A percentile compares a stretch with the other conserved stretches of the same genome.
Conservation (phyloP, 176 grass and related monocot species). For the Triticum dicoccoides region DNA sequence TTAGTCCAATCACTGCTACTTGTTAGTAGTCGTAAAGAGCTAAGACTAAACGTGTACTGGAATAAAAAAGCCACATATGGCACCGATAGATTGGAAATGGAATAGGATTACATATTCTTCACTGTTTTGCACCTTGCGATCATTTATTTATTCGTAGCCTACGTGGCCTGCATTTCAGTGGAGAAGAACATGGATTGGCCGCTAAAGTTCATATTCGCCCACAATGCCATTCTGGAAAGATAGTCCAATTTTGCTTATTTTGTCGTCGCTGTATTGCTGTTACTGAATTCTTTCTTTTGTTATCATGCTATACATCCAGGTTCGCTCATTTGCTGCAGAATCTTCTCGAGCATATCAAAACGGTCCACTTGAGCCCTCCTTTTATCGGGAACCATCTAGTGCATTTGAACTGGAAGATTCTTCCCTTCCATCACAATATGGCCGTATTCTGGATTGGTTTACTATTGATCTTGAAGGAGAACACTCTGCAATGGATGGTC, state of each 20-base stretch:
- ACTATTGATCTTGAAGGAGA: conserved; percentile 95
- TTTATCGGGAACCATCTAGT: conserved; percentile 75
- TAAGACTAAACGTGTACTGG: neutral
- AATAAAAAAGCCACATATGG: neutral
- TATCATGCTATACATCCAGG: conserved; percentile 49
- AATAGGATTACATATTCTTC: neutral
- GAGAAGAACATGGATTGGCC: neutral
- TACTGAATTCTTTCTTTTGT: conserved; percentile 10
- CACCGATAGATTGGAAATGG: neutral
- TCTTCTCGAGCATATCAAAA: conserved; percentile 88
- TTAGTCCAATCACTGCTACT: neutral
- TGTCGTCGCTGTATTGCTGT: neutral
- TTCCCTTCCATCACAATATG: conserved; percentile 58
- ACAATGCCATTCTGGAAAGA: neutral
- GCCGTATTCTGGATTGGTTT: conserved; percentile 80
- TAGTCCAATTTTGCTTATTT: conserved; percentile 19
- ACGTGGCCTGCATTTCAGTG: neutral
- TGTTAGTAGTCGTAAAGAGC: no score
- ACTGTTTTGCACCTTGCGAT: neutral
- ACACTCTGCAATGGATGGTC: conserved; percentile 97
- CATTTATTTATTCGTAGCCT: neutral
- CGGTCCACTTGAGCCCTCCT: conserved; percentile 73
- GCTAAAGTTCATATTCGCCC: neutral
- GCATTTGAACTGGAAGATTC: conserved; percentile 48
- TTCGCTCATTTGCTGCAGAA: conserved; percentile 87